Evolutionary conservation across 192 early-diverging fungal species (phyloP), one percentile per base, ranked within the genome.

Genomic region (Coemansia sp.): DNA sequence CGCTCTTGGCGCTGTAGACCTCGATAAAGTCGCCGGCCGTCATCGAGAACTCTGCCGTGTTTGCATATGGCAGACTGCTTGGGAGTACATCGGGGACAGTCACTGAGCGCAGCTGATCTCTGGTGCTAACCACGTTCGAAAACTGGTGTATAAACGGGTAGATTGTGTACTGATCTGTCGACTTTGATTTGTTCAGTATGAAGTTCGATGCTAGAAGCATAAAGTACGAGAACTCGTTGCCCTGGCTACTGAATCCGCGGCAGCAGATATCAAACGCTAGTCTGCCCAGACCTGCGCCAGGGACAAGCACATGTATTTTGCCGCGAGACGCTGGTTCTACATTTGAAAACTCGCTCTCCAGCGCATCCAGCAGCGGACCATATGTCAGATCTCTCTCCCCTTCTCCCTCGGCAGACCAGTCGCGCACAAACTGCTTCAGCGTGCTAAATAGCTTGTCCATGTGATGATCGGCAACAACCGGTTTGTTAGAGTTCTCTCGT

Each of bases 1-100:
- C 83, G 6, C 89, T 79, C 8, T 86, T 78, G 0, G 74, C 62
- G 7, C 85, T 77, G 61, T 98, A 98, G 10, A 95, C 86, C 70
- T 98, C 96, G 40, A 90, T 59, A 82, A 99, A 99, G 74, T 99
- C 97, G 45, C 97, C 97, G 5, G 95, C 95, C 8, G 91, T 89
- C 96, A 99, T 98, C 8, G 92, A 94, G 67, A 98, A 98, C 52
- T 92, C 88, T 1, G 89, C 88, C 17, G 64, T 64, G 17, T 47
- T 44, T 14, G 64, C 61, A 22, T 55, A 71, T 2, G 71, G 70
- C 58, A 83, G 62, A 28, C 53, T 48, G 33, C 78, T 81, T 20
- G 90, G 89, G 40, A 92, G 73, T 5, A 92, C 85, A 70, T 99
- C 97, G 13, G 97, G 97, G 22, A 99, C 87, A 20, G 25, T 36